Evolutionary conservation across 306 rosid species (phyloP), one percentile per base, ranked within the genome.

Genomic region (Spatholobus suberectus): DNA sequence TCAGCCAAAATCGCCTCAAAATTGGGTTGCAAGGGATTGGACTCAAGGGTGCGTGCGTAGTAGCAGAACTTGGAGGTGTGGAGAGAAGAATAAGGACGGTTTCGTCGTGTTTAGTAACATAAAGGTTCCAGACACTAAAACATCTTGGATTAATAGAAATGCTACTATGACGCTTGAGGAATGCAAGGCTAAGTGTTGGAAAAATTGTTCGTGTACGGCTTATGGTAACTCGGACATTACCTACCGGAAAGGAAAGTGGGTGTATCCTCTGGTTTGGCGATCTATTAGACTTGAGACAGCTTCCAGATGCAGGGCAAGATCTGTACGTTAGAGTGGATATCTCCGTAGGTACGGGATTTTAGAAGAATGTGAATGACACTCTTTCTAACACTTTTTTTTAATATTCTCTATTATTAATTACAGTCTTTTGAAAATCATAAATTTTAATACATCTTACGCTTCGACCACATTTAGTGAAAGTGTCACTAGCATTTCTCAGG

Each of bases 261-360:
- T 92, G 92, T 47, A 85, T 75, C 23, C 57, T 90, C 29, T 90
- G 94, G 96, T 79, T 88, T 2, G 93, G 61, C 49, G 89, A 90
- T 80, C 77, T 91, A 0, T 49, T 85, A 2, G 92, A 91, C 78
- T 12, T 87, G 27, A 92, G 82, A 73, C 21, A 58, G 47, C 23
- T 84, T 61, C 61, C 86, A 0, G 51, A 27, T 5, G 76, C 77
- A 7, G 90, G 86, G 4, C 91, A 88, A 65, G 82, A 86, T 68
- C 2, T 90, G 3, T 86, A 84, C 29, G 63, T 91, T 24, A 84
- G 86, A 77, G 14, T 85, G 58, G 79, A 70, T 0, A 82, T 70
- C 14, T 74, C 90, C 1, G 14, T 70, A 32, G 96, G 94, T 92
- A 77, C 8, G 21, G 2, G 2, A 49, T 46, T 46, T 46, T n/a